A percentile compares a stretch with the other conserved stretches of the same genome.
Conservation (phyloP, 208 protist genomes). For the Wallacemonas collosoma region DNA sequence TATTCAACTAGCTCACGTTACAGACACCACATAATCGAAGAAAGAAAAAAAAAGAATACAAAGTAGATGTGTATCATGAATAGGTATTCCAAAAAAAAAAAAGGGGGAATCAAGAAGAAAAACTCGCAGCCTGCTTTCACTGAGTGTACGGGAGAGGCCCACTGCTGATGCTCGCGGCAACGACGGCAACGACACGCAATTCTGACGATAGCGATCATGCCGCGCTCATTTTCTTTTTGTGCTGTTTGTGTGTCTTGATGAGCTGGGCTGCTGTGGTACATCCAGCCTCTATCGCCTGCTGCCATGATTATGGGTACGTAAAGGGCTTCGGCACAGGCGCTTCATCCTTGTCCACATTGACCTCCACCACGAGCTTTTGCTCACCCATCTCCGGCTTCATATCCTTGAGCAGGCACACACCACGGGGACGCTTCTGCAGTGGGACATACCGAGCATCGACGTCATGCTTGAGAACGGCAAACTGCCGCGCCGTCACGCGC, state of each 20-base stretch:
- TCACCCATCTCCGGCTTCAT: conserved; percentile 60
- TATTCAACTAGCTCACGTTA: too few species aligned
- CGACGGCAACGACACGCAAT: too few species aligned
- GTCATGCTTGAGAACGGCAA: conserved; percentile 64
- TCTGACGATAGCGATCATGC: too few species aligned
- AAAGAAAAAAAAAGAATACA: conserved; percentile 9
- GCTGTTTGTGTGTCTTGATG: conserved; percentile 2
- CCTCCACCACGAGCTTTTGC: conserved; percentile 48
- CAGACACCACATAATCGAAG: too few species aligned
- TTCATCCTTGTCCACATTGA: conserved; percentile 49
- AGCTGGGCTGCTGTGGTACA: background rate
- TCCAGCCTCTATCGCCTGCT: background rate
- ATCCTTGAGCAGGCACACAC: conserved; percentile 81
- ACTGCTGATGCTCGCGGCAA: too few species aligned
- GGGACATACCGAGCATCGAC: conserved; percentile 73
- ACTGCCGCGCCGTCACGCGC: conserved; percentile 79
- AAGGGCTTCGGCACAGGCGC: conserved; percentile 81
- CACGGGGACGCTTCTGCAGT: conserved; percentile 66
- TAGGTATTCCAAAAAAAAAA: background rate
- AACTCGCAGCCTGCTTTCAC: too few species aligned
- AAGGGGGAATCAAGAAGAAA: background rate
- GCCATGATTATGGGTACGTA: conserved; percentile 58
- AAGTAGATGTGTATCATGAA: background rate
- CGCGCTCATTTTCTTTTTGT: background rate
- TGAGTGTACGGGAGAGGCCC: too few species aligned